Evolutionary conservation across 768 basidiomycete genomes (phyloP).

Genomic region (Collybia nuda): DNA sequence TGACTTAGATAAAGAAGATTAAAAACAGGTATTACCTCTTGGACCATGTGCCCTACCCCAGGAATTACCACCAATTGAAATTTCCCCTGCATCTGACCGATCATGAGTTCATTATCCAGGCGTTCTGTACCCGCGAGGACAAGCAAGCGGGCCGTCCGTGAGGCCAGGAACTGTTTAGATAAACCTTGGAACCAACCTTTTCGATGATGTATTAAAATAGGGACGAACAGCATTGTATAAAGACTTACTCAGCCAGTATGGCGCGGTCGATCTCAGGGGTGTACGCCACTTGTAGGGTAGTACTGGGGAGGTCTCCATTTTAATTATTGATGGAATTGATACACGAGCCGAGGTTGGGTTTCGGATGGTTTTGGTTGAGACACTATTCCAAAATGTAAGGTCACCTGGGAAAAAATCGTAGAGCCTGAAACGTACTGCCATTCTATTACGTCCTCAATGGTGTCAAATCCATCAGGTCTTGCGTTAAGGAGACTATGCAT

Average conservation of each 20-base stretch:
- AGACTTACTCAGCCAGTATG: constrained; percentile 83
- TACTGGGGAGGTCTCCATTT: constrained; percentile 39
- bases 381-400: constrained; percentile 36
- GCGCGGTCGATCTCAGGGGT: constrained; percentile 77
- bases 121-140: constrained; percentile 92
- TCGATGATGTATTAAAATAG: neutral
- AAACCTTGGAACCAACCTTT: constrained; percentile 91
- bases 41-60: constrained; percentile 90
- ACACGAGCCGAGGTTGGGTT: constrained; percentile 82
- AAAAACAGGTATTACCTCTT: constrained; percentile 64
- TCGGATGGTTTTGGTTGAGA: constrained; percentile 79
- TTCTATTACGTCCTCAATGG: constrained; percentile 81
- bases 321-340: constrained; percentile 81
- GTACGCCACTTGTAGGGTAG: constrained; percentile 77
- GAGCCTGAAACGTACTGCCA: constrained; percentile 82
- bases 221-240: neutral
- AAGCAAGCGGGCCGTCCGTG: constrained; percentile 80
- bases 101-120: constrained; percentile 91
- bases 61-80: constrained; percentile 91
- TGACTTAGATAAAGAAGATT: constrained; percentile 3
- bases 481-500: constrained; percentile 89
- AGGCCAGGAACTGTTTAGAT: constrained; percentile 74
- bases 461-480: constrained; percentile 84
- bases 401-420: neutral
- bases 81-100: constrained; percentile 95